Conservation (phyloP, 768 basidiomycete species). For the Kwoniella sp. region DNA sequence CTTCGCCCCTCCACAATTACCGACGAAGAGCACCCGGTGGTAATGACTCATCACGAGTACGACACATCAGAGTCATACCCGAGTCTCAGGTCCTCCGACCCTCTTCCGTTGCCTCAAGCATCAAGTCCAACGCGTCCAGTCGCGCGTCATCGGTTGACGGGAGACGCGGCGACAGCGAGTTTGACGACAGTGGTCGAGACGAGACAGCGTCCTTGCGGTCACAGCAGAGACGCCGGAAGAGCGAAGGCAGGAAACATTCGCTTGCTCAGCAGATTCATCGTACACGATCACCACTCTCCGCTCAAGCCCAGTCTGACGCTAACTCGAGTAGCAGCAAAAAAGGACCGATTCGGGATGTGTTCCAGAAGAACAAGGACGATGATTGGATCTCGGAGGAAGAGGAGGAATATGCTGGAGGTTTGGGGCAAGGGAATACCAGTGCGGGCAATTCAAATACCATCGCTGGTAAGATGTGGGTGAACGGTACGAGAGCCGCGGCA, state of each 20-base stretch:
- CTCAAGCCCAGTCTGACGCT: slow-evolving; percentile 16
- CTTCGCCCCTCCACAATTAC: slow-evolving; percentile 75
- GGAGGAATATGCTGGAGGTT: slow-evolving; percentile 49
- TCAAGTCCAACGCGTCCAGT: slow-evolving; percentile 67
- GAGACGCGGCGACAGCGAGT: slow-evolving; percentile 59
- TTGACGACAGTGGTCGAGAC: slow-evolving; percentile 33
- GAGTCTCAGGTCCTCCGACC: slow-evolving; percentile 60
- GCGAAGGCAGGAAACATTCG: slow-evolving; percentile 10
- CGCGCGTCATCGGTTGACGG: slow-evolving; percentile 67
- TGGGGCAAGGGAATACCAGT: slow-evolving; percentile 44
- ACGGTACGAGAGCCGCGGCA: slow-evolving; percentile 21
- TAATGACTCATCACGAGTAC: slow-evolving; percentile 63
- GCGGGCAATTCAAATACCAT: not conserved
- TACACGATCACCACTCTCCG: slow-evolving; percentile 65
- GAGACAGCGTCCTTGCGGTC: slow-evolving; percentile 59
- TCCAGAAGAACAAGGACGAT: slow-evolving; percentile 53
- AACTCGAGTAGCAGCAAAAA: slow-evolving; percentile 46
- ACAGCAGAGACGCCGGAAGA: slow-evolving; percentile 53
- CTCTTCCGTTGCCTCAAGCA: slow-evolving; percentile 75
- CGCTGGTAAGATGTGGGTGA: slow-evolving; percentile 20
- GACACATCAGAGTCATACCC: slow-evolving; percentile 59
- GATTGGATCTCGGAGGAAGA: slow-evolving; percentile 56
- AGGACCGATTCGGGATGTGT: slow-evolving; percentile 53
- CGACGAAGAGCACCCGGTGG: slow-evolving; percentile 79
- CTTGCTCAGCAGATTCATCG: slow-evolving; percentile 62